Base-by-base conservation (phyloP, 441 rosid genomes). In the Daphne laureola region DNA sequence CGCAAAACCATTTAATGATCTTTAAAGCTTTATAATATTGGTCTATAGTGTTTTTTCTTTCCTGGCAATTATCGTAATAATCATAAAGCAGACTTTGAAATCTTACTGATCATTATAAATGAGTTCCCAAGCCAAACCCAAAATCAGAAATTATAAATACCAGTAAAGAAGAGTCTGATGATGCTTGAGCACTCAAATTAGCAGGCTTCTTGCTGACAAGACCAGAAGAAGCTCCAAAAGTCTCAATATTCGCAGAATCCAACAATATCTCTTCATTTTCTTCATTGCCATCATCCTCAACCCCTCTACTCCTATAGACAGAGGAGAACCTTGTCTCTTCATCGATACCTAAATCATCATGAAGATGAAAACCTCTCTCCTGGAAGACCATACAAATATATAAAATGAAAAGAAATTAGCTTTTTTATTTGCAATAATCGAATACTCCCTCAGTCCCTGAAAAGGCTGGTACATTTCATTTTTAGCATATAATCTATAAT, bases 291-390 rank as follows among this genome's bases (percentile, higher is more conserved):
- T 93, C 74, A 70, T 84, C 96, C 57, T 83, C 99, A 48, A 73
- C 49, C 56, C 44, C 66, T 42, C 53, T 57, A 62, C 71, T 83
- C 68, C 86, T 73, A 59, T 51, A 66, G 51, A 90, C 97, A 14
- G 99, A 80, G 46, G 99, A 90, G 62, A 64, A 93, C 61, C 89
- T 82, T 44, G 87, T 74, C 77, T 93, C 97, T 69, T 94, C 99
- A 43, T 94, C 99, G 42, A 78, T 54, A 65, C 81, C 90, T 55
- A 66, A 66, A 69, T 61, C 67, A 59, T 72, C 90, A 58, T 72
- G 71, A 53, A 77, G 74, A 65, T 76, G 73, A 54, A 65, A 44
- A 55, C 98, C 96, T 63, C 99, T 84, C 80, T 94, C 98, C 99
- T 94, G 87, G 63, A 54, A 17, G 54, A 58, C 71, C 60, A 60